Conservation (phyloP, 2,329 filamentous ascomycete species). For the Ophiocordyceps camponoti-saundersi region DNA sequence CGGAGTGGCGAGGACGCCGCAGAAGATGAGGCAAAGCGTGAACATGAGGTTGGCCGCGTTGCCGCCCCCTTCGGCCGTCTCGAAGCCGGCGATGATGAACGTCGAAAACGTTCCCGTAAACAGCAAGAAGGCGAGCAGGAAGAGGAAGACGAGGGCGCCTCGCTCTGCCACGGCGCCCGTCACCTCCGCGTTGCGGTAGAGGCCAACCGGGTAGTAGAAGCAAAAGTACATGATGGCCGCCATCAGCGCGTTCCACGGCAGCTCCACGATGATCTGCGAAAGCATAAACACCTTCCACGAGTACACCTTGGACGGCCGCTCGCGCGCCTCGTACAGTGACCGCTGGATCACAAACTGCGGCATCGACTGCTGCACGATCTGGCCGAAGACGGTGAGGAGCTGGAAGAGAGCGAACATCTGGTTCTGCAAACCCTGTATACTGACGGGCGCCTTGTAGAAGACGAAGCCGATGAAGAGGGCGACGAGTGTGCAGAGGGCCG, state of each 20-base stretch:
- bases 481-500: slow-evolving; percentile 44
- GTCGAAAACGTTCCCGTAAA: slow-evolving; percentile 71
- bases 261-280: slow-evolving; percentile 66
- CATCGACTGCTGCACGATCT: slow-evolving; percentile 67
- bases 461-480: slow-evolving; percentile 70
- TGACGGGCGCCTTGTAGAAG: slow-evolving; percentile 56
- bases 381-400: slow-evolving; percentile 65
- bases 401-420: slow-evolving; percentile 81
- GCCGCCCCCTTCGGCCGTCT: slow-evolving; percentile 56
- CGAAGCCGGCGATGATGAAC: slow-evolving; percentile 59
- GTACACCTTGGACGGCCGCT: slow-evolving; percentile 71
- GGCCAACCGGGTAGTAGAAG: slow-evolving; percentile 77
- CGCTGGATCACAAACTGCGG: slow-evolving; percentile 73
- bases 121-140: slow-evolving; percentile 57
- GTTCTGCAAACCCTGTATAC: slow-evolving; percentile 66
- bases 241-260: slow-evolving; percentile 71
- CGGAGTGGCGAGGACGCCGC: slow-evolving; percentile 52
- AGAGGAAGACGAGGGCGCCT: slow-evolving; percentile 63
- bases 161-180: slow-evolving; percentile 48
- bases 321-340: slow-evolving; percentile 68
- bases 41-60: slow-evolving; percentile 65
- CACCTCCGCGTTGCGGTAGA: slow-evolving; percentile 50
- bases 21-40: slow-evolving; percentile 58
- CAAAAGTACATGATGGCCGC: slow-evolving; percentile 60
- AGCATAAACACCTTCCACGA: slow-evolving; percentile 76